phyloP scores from a whole-genome alignment of 2,329 filamentous ascomycete species.

The Lithohypha guttulata region DNA sequence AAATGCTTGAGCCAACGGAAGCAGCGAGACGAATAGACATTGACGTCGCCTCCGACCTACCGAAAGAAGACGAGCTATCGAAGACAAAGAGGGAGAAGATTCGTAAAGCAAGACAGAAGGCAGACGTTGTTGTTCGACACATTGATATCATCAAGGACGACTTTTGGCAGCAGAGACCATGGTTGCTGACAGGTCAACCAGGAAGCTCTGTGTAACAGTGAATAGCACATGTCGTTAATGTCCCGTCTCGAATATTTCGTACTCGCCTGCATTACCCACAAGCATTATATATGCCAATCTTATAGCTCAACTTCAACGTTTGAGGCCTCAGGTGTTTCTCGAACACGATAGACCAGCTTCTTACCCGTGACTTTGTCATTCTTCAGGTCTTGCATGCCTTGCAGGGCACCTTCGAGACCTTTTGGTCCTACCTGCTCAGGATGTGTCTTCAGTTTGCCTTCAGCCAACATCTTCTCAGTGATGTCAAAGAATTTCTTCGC shows the following conservation, averaged over 20 bases:
- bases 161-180: constrained; percentile 82
- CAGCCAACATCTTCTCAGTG: constrained; percentile 31
- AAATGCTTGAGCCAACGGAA: constrained; percentile 40
- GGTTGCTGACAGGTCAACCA: constrained; percentile 66
- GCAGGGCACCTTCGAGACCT: constrained; percentile 37
- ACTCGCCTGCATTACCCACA: background rate
- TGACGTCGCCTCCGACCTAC: background rate
- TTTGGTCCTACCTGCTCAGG: constrained; percentile 30
- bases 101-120: constrained; percentile 69
- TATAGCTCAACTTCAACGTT: background rate
- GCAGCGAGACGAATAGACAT: too few relatives aligned
- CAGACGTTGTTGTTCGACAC: constrained; percentile 70
- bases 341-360: constrained; percentile 40
- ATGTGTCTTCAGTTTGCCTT: constrained; percentile 37
- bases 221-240: too few relatives aligned
- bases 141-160: constrained; percentile 90
- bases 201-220: constrained; percentile 50
- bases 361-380: constrained; percentile 36
- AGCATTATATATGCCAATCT: background rate
- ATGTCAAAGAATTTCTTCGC: constrained; percentile 32
- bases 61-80: constrained; percentile 25
- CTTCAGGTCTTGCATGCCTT: constrained; percentile 36
- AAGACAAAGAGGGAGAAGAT: constrained; percentile 78
- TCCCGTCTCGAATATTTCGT: too few relatives aligned
- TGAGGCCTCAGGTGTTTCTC: constrained; percentile 13